phyloP scores from a whole-genome alignment of 2,329 filamentous ascomycete genomes.

The Colletotrichum graminicola region DNA sequence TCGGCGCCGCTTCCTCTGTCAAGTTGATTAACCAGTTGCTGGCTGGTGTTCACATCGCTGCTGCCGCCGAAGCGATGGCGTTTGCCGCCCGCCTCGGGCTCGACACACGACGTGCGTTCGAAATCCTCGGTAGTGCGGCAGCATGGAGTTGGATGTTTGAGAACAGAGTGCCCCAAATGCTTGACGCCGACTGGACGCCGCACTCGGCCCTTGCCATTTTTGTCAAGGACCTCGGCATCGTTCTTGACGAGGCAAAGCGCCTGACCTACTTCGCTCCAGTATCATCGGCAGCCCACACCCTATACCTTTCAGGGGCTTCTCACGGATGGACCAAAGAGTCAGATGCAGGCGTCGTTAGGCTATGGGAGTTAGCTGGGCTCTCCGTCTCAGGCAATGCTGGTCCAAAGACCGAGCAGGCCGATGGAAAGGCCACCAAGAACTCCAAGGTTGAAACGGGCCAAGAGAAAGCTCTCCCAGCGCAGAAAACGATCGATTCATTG shows the following conservation, averaged over 20 bases:
- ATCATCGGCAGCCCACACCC: constrained; percentile 48
- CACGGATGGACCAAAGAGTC: constrained; percentile 51
- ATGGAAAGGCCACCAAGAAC: not conserved
- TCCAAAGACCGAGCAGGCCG: constrained; percentile 10
- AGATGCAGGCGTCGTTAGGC: constrained; percentile 51
- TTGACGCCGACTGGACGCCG: constrained; percentile 52
- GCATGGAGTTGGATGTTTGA: constrained; percentile 55
- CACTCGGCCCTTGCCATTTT: constrained; percentile 53
- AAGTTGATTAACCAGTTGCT: constrained; percentile 71
- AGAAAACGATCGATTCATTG: constrained; percentile 44
- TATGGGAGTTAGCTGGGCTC: constrained; percentile 53
- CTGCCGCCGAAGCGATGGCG: constrained; percentile 68
- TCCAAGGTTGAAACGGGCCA: not conserved
- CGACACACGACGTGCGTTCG: constrained; percentile 61
- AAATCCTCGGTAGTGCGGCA: constrained; percentile 57
- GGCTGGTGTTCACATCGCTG: constrained; percentile 68
- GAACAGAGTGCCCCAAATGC: constrained; percentile 52
- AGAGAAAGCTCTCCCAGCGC: constrained; percentile 41
- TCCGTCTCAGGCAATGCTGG: constrained; percentile 43
- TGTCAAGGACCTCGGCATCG: constrained; percentile 52
- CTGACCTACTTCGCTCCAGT: constrained; percentile 48
- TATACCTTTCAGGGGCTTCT: constrained; percentile 50
- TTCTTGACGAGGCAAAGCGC: constrained; percentile 50
- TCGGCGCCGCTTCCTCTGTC: constrained; percentile 66
- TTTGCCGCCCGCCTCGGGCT: constrained; percentile 66